Evolutionary conservation across 1,284 basidiomycete species (phyloP).

Genomic region (Ustilago loliicola): DNA sequence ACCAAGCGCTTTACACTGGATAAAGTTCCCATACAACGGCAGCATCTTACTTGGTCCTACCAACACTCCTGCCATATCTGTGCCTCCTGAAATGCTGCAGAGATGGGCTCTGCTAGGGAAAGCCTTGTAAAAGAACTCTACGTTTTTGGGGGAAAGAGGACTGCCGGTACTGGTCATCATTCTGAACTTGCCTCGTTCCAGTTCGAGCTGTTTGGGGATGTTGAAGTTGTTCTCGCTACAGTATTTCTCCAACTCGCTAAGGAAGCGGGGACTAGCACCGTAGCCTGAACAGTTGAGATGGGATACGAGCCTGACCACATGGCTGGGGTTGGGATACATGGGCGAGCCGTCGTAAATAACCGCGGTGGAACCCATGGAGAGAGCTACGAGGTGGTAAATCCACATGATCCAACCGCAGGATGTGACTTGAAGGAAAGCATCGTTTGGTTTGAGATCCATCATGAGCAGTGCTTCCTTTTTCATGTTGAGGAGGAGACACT

Average conservation of each 20-base stretch:
- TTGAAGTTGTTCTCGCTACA: conserved; percentile 18
- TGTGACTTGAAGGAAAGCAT: conserved; percentile 66
- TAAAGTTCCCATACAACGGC: conserved; percentile 66
- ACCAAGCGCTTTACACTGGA: conserved; percentile 66
- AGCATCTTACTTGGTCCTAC: conserved; percentile 59
- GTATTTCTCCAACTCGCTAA: conserved; percentile 51
- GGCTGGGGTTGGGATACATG: conserved; percentile 62
- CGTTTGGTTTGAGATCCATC: conserved; percentile 54
- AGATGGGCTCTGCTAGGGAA: conserved; percentile 46
- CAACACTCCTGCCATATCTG: conserved; percentile 67
- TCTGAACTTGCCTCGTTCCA: conserved; percentile 46
- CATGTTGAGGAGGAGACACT: conserved; percentile 57
- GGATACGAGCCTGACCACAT: conserved; percentile 59
- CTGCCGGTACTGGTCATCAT: conserved; percentile 67
- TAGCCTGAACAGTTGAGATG: conserved; percentile 63
- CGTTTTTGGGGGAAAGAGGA: conserved; percentile 63
- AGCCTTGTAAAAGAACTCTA: conserved; percentile 61
- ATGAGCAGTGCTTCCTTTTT: conserved; percentile 54
- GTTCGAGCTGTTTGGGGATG: conserved; percentile 33
- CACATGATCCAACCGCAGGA: conserved; percentile 69
- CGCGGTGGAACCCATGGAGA: conserved; percentile 58
- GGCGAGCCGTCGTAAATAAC: conserved; percentile 69
- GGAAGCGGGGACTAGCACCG: conserved; percentile 63
- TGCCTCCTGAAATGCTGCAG: conserved; percentile 62
- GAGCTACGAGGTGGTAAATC: conserved; percentile 61